Conservation (phyloP, 129 eudicot genomes). For the Mikania micrantha region DNA sequence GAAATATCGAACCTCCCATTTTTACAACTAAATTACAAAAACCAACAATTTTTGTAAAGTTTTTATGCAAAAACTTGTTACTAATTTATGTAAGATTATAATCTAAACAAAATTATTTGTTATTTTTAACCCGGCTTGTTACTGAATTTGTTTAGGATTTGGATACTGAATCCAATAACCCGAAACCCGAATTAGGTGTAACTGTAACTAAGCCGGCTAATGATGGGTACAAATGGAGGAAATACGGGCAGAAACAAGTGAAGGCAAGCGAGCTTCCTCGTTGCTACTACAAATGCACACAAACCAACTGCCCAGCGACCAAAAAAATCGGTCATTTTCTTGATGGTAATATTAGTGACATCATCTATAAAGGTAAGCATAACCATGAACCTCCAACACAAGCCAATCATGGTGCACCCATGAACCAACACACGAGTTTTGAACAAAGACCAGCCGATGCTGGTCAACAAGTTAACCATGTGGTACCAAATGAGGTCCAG, state of each 20-base stretch:
- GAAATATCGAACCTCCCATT: too few species aligned
- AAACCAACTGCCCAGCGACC: conserved; percentile 56
- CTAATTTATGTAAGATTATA: too few species aligned
- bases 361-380: conserved; percentile 82
- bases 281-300: conserved; percentile 74
- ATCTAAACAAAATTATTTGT: too few species aligned
- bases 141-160: background rate
- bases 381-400: conserved; percentile 71
- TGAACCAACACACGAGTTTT: conserved; percentile 3
- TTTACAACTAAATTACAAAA: too few species aligned
- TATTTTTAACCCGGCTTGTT: too few species aligned
- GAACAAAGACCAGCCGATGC: background rate
- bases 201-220: conserved; percentile 34
- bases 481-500: conserved; percentile 16
- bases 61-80: too few species aligned
- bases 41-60: background rate
- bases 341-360: conserved; percentile 68
- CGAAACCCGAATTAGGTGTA: background rate
- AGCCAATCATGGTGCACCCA: conserved; percentile 29
- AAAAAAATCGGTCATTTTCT: conserved; percentile 72
- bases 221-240: conserved; percentile 95
- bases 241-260: conserved; percentile 92
- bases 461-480: background rate
- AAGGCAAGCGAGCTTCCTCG: conserved; percentile 80
- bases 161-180: background rate